Percentiles rank a stretch among this genome's conserved stretches.
Conservation (phyloP, 805 yeast genomes). For the Saccharomycopsis olivae region DNA sequence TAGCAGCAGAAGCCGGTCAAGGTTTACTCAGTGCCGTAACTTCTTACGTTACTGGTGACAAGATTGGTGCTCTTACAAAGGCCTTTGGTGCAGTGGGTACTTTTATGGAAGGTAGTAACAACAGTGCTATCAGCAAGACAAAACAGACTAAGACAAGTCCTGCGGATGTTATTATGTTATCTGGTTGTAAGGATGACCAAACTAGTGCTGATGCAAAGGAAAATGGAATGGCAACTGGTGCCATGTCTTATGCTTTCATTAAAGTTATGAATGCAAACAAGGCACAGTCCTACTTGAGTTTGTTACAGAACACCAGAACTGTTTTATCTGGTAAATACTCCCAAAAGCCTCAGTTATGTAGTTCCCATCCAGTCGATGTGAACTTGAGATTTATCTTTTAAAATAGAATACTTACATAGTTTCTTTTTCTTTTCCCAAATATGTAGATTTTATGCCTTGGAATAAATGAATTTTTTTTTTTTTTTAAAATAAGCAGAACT, state of each 20-base stretch:
- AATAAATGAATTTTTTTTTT: too few relatives aligned
- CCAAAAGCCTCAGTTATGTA: slow-evolving; percentile 63
- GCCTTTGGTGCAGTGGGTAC: slow-evolving; percentile 17
- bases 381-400: slow-evolving; percentile 33
- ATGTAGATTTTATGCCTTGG: too few relatives aligned
- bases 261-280: slow-evolving; percentile 44
- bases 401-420: too few relatives aligned
- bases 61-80: slow-evolving; percentile 22
- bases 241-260: slow-evolving; percentile 63
- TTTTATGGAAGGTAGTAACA: slow-evolving; percentile 11
- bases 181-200: slow-evolving; percentile 66
- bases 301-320: slow-evolving; percentile 50
- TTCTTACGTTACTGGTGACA: slow-evolving; percentile 44
- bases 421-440: too few relatives aligned
- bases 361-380: slow-evolving; percentile 58
- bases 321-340: slow-evolving; percentile 49
- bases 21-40: slow-evolving; percentile 45
- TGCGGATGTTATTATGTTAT: slow-evolving; percentile 55
- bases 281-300: slow-evolving; percentile 46
- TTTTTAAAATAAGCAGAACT: too few relatives aligned
- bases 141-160: slow-evolving; percentile 45
- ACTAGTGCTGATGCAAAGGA: slow-evolving; percentile 52
- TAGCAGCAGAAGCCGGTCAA: slow-evolving; percentile 54
- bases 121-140: slow-evolving; percentile 23
- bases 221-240: slow-evolving; percentile 59